Percentiles rank a stretch among this genome's conserved stretches.
Conservation (phyloP, 305 asterid species). For the Fraxinus velutina region DNA sequence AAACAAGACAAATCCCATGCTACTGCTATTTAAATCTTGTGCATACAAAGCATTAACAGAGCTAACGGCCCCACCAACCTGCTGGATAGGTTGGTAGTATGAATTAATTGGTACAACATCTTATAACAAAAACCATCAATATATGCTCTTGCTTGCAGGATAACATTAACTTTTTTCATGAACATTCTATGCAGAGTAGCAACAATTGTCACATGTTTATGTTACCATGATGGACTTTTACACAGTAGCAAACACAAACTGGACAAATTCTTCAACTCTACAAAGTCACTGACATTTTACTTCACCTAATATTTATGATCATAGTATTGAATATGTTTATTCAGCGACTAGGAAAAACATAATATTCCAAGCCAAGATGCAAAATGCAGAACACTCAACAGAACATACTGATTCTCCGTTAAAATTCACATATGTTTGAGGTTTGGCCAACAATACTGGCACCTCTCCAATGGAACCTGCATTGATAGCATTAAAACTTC, state of each 20-base stretch:
- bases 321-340: no score
- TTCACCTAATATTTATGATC: no score
- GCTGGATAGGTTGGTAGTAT: background rate
- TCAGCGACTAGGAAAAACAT: no score
- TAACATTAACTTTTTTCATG: no score
- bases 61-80: background rate
- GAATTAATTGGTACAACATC: background rate
- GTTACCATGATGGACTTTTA: no score
- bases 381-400: slow-evolving; percentile 2
- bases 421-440: slow-evolving; percentile 90
- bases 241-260: no score
- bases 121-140: background rate
- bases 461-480: slow-evolving; percentile 90
- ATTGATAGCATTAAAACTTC: slow-evolving; percentile 18
- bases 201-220: no score
- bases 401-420: slow-evolving; percentile 82
- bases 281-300: no score
- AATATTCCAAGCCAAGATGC: background rate
- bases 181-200: no score
- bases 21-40: background rate
- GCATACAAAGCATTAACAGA: background rate
- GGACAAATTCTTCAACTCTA: no score
- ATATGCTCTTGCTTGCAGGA: no score
- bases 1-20: slow-evolving; percentile 6
- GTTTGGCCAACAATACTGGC: slow-evolving; percentile 79